Base-by-base conservation (phyloP, 2,329 filamentous ascomycete species). In the Hypoxylon sp. region DNA sequence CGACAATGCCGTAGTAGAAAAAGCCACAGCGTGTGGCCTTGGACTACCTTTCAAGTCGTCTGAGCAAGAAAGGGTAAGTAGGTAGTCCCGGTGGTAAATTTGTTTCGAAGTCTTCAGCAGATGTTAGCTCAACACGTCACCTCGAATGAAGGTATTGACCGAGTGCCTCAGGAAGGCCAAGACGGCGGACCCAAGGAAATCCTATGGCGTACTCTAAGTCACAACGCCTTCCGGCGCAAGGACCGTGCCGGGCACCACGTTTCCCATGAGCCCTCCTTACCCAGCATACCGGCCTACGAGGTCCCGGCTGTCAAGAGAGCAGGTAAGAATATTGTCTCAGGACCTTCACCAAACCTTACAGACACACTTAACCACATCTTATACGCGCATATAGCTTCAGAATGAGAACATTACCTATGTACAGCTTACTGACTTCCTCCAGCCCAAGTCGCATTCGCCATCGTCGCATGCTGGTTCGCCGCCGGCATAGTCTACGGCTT, bases 401-500 rank as follows among this genome's bases (percentile, higher is more conserved):
- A 34, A 13, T 17, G 23, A 11, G 28, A 3, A 21, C 9, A 45
- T 30, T 60, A 30, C n/a, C n/a, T n/a, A n/a, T 65, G 14, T 28
- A 41, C 49, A 58, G 21, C 30, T 46, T 53, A 51, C 19, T 32
- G 11, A 23, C 25, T 4, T 25, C 25, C 5, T 9, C 25, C 53
- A 90, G 87, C 84, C 55, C 90, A 92, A 80, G 86, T 92, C 25
- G 79, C 79, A 53, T 80, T 86, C 68, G 89, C 89, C 5, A 86
- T 90, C n/a, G 69, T 90, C 9, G 90, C 90, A 77, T 92, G 89
- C 77, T 84, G 91, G 49, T 81, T 92, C 59, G 87, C 88, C 13
- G 87, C 89, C 3, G 90, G 89, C 0, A 82, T 89, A 36, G 84
- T 90, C 5, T 91, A 90, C 76, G 89, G 89, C 7, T 91, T 88